These are phyloP conservation scores for Botrytis cinerea DNA, from an alignment of 2,329 filamentous ascomycete genomes.

Conservation along the genomic window DNA sequence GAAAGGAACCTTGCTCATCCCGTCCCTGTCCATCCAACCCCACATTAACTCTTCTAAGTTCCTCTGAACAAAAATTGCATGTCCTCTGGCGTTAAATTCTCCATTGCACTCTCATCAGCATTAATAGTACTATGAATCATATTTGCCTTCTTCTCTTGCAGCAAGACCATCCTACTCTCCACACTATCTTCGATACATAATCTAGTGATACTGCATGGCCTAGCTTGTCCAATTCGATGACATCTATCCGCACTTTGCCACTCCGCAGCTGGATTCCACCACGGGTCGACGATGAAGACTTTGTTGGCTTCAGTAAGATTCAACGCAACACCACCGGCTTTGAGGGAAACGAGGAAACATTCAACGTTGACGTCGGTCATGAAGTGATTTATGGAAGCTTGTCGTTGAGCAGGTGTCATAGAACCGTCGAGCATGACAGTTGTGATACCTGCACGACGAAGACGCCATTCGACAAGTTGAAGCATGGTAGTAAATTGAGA, in stretches of 20 bases:
- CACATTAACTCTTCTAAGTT: slow-evolving; percentile 42
- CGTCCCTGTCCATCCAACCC: not conserved
- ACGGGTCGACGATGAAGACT: slow-evolving; percentile 97
- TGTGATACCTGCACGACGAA: slow-evolving; percentile 93
- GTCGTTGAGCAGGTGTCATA: slow-evolving; percentile 92
- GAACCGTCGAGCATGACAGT: slow-evolving; percentile 98
- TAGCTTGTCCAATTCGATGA: slow-evolving; percentile 92
- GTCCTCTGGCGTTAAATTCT: slow-evolving; percentile 86
- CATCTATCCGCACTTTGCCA: slow-evolving; percentile 96
- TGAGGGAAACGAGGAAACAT: slow-evolving; percentile 93
- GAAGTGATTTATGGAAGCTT: slow-evolving; percentile 92
- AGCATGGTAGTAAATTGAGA: slow-evolving; percentile 97
- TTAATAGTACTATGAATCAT: slow-evolving; percentile 99
- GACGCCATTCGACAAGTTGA: slow-evolving; percentile 93
- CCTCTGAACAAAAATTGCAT: slow-evolving; percentile 96
- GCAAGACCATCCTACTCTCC: slow-evolving; percentile 89
- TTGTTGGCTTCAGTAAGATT: slow-evolving; percentile 93
- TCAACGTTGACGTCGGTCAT: slow-evolving; percentile 95
- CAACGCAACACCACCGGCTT: slow-evolving; percentile 91
- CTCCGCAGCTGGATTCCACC: slow-evolving; percentile 99
- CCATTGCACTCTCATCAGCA: slow-evolving; percentile 85
- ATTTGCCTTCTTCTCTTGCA: slow-evolving; percentile 98
- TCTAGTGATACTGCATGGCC: slow-evolving; percentile 90
- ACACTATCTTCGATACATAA: slow-evolving; percentile 97
- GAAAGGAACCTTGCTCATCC: too few relatives aligned